Evolutionary conservation across 495 filamentous ascomycete species (phyloP).

Genomic region (Penicillium malachiteum): DNA sequence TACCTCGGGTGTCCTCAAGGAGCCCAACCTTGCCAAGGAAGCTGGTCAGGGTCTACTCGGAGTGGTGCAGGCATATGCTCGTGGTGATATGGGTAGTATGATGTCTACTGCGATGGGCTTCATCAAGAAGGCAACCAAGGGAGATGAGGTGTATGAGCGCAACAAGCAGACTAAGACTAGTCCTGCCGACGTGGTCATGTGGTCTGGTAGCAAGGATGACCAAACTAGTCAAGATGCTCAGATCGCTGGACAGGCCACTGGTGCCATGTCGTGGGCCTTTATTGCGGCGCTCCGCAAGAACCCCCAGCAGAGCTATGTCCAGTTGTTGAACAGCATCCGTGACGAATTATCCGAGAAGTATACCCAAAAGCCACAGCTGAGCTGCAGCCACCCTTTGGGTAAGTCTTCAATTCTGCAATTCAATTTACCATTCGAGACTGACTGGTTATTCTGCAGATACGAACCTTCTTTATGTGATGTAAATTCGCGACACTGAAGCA

Average conservation of each 20-base stretch:
- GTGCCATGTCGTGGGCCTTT: constrained; percentile 98
- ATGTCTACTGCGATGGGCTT: constrained; percentile 79
- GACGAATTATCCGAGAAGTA: constrained; percentile 89
- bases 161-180: constrained; percentile 88
- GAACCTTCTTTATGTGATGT: constrained; percentile 67
- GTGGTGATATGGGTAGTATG: constrained; percentile 84
- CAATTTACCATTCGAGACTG: neutral
- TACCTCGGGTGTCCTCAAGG: constrained; percentile 92
- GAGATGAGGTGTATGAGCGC: constrained; percentile 77
- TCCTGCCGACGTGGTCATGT: constrained; percentile 95
- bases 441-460: constrained; percentile 47
- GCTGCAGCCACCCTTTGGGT: constrained; percentile 95
- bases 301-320: constrained; percentile 96
- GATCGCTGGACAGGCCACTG: constrained; percentile 81
- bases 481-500: constrained; percentile 19
- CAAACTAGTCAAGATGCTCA: constrained; percentile 75
- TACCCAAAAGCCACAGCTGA: constrained; percentile 93
- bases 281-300: constrained; percentile 93
- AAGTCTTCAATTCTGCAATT: constrained; percentile 26
- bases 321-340: constrained; percentile 91
- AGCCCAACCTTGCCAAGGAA: constrained; percentile 97
- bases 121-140: constrained; percentile 87
- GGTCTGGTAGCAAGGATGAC: constrained; percentile 92
- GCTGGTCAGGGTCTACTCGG: constrained; percentile 89
- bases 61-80: constrained; percentile 85